Conservation (phyloP, 305 asterid genomes). For the Fraxinus paxiana region DNA sequence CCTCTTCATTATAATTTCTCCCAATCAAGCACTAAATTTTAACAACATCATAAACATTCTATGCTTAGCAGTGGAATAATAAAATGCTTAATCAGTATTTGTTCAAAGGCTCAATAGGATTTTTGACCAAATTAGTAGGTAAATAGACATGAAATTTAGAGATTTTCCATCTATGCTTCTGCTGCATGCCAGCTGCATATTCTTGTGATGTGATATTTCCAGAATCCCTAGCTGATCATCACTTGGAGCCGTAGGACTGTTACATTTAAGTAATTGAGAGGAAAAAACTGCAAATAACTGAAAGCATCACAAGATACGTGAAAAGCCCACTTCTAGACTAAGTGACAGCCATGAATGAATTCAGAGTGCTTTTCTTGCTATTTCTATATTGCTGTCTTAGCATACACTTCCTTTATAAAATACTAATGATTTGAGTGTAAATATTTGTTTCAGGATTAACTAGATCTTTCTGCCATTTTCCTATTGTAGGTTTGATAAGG, state of each 20-base stretch:
- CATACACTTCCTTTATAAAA: neutral
- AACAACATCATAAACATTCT: neutral
- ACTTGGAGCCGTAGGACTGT: neutral
- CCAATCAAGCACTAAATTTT: neutral
- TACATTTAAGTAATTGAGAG: neutral
- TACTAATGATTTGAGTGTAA: neutral
- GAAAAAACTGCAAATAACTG: neutral
- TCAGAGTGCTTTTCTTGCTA: neutral
- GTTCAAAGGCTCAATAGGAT: neutral
- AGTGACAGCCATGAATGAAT: neutral
- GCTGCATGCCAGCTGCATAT: conserved; percentile 2
- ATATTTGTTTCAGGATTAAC: conserved; percentile 12
- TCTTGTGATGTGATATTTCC: neutral
- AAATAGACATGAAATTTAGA: neutral
- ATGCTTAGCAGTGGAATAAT: neutral
- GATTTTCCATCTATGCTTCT: neutral
- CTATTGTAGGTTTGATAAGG: conserved; percentile 79
- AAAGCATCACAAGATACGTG: neutral
- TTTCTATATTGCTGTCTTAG: neutral
- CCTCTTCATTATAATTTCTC: neutral
- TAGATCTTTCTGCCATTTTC: conserved; percentile 15
- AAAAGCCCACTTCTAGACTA: neutral
- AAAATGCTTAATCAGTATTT: neutral
- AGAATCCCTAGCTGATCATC: neutral
- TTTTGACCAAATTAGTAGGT: neutral